phyloP scores from a whole-genome alignment of 1,139 yeast genomes.

The Diutina scorzettiae region DNA sequence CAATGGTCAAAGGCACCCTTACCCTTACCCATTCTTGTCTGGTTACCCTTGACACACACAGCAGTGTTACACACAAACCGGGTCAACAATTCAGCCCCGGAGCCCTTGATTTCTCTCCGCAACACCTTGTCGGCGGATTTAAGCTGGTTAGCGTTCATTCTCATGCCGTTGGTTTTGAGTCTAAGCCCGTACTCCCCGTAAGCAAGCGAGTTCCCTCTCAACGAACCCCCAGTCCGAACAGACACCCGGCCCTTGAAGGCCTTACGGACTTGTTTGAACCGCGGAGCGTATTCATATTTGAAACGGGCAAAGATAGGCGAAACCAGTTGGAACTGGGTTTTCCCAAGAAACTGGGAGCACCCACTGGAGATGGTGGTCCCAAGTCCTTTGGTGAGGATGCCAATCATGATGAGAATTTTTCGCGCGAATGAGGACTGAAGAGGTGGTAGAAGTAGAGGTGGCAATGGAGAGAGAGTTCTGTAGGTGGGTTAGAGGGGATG shows the following conservation, averaged over 20 bases:
- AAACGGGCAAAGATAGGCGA: slow-evolving; percentile 20
- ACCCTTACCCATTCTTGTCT: slow-evolving; percentile 99
- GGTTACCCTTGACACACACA: slow-evolving; percentile 94
- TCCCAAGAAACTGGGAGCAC: background rate
- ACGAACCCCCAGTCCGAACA: slow-evolving; percentile 90
- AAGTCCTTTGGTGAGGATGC: slow-evolving; percentile 1
- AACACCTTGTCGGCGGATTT: slow-evolving; percentile 85
- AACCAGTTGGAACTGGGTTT: background rate
- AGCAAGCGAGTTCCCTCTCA: slow-evolving; percentile 70
- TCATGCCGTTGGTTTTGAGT: slow-evolving; percentile 72
- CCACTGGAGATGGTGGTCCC: slow-evolving; percentile 5
- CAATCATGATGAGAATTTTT: background rate
- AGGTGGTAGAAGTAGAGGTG: too few relatives aligned
- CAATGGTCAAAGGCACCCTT: slow-evolving; percentile 96
- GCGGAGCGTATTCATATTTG: slow-evolving; percentile 82
- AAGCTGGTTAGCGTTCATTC: slow-evolving; percentile 82
- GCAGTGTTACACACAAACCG: slow-evolving; percentile 80
- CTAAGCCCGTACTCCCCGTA: slow-evolving; percentile 85
- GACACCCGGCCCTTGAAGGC: slow-evolving; percentile 93
- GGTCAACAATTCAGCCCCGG: slow-evolving; percentile 60
- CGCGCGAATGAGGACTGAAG: too few relatives aligned
- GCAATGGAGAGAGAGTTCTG: too few relatives aligned
- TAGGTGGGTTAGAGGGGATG: too few relatives aligned
- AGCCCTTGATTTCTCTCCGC: slow-evolving; percentile 68
- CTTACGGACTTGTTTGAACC: slow-evolving; percentile 61